Evolutionary conservation across 1,284 basidiomycete genomes (phyloP), one percentile per base, ranked within the genome.

Genomic region (Ceratobasidium sp.): DNA sequence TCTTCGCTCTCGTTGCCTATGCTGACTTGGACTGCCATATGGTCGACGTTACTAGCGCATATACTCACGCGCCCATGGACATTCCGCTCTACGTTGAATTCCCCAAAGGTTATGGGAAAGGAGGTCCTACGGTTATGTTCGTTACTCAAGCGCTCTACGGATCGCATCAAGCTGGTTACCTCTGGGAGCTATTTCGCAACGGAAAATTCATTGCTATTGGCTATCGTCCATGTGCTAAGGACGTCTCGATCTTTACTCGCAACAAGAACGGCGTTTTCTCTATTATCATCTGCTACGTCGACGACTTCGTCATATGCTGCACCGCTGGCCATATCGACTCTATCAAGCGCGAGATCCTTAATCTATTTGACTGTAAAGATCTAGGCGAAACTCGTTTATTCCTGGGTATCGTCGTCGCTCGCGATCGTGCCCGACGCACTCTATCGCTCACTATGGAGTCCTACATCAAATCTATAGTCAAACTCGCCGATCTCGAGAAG

Each of bases 351-450:
- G 50, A 67, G 41, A 36, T 67, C 28, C 48, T 67, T 12, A 34
- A 23, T 39, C 36, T 53, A 18, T 53, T 67, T 34, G 26, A 67
- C 32, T 67, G 62, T 21, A 76, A 75, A 39, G 62, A 71, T 36
- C 62, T 76, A 2, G 74, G 74, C 34, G 28, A 69, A 10, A 64
- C 74, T 4, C 39, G 72, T 45, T 72, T 70, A 45, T 71, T 76
- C 39, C 43, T 74, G 1, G 73, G 73, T 21, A 74, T 75, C 23
- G 58, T 64, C 48, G 48, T 75, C 26, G 45, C 46, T 14, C 43
- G 72, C 1, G 39, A 60, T 12, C 1, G 28, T 16, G n/a, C 71
- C 21, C 48, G 70, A 2, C n/a, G 53, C 0, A 64, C 73, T 55
- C 55, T 67, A 23, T 59, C 76, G 36, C 58, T 46, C 0, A 73